A percentile compares a stretch with the other conserved stretches of the same genome.
phyloP scores from a whole-genome alignment of 2,329 filamentous ascomycete genomes.

The Fusarium paranaense region DNA sequence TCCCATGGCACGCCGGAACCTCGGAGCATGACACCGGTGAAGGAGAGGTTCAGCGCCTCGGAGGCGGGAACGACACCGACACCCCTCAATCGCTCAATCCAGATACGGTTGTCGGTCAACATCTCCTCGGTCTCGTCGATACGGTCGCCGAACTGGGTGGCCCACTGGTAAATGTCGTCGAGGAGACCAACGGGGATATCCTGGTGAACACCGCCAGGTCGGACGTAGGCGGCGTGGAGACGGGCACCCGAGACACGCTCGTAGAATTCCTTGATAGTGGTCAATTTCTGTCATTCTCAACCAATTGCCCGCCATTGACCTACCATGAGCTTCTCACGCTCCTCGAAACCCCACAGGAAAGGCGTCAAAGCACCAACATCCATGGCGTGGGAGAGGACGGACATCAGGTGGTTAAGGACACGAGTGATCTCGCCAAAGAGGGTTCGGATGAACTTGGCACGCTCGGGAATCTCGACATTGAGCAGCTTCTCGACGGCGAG shows the following conservation, averaged over 20 bases:
- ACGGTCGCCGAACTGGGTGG: constrained; percentile 97
- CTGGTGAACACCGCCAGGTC: constrained; percentile 95
- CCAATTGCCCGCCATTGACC: constrained; percentile 45
- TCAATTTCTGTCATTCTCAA: constrained; percentile 11
- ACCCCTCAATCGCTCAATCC: constrained; percentile 92
- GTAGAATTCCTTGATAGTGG: constrained; percentile 86
- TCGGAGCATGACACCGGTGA: constrained; percentile 97
- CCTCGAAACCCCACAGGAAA: constrained; percentile 99
- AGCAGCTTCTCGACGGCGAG: constrained; percentile 97
- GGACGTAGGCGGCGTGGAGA: constrained; percentile 96
- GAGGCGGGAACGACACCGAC: constrained; percentile 91
- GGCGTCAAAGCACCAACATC: constrained; percentile 98
- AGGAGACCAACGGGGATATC: constrained; percentile 93
- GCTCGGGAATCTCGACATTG: constrained; percentile 94
- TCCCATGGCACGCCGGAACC: constrained; percentile 97
- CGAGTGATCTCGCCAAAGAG: constrained; percentile 96
- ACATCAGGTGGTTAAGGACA: constrained; percentile 97
- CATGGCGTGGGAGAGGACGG: constrained; percentile 96
- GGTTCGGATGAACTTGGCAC: constrained; percentile 97
- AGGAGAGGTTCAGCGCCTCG: constrained; percentile 97
- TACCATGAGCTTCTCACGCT: constrained; percentile 99
- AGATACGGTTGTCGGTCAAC: constrained; percentile 99
- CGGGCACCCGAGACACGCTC: constrained; percentile 98
- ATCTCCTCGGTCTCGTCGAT: constrained; percentile 99
- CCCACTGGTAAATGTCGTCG: constrained; percentile 99